These are phyloP conservation scores for Pichia rugopelliculosa DNA, from an alignment of 805 yeast species.

Conservation along the genomic window DNA sequence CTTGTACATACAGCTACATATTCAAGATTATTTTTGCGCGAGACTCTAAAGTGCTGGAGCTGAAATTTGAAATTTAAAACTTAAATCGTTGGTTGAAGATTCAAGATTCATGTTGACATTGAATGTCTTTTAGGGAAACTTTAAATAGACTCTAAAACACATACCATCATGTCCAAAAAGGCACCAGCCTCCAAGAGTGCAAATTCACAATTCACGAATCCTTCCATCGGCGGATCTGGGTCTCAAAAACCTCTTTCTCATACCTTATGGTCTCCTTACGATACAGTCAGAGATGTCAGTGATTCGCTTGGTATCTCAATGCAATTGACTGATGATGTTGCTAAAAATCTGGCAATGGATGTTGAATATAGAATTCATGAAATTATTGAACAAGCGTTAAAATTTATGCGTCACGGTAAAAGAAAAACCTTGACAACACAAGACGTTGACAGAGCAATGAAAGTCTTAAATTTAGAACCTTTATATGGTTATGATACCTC, in stretches of 20 bases:
- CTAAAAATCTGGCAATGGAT: conserved; percentile 95
- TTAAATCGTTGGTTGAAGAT: not conserved
- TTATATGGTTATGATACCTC: conserved; percentile 76
- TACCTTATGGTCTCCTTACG: conserved; percentile 95
- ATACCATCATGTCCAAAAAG: conserved; percentile 3
- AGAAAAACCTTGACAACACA: conserved; percentile 71
- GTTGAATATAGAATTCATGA: conserved; percentile 97
- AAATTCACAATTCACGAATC: not conserved
- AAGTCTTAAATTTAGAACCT: conserved; percentile 87
- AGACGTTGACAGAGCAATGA: conserved; percentile 76
- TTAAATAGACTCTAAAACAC: not conserved
- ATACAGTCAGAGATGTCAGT: conserved; percentile 94
- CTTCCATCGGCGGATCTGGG: not conserved
- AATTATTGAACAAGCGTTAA: conserved; percentile 89
- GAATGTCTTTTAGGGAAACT: not conserved
- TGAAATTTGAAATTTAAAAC: not conserved
- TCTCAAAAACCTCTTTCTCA: conserved; percentile 61
- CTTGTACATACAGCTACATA: not conserved
- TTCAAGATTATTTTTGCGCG: not conserved
- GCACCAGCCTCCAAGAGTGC: not conserved
- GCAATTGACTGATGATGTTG: conserved; percentile 78
- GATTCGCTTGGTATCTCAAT: conserved; percentile 76
- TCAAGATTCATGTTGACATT: not conserved
- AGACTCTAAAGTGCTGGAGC: not conserved
- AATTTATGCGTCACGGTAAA: conserved; percentile 92